A percentile compares a stretch with the other conserved stretches of the same genome.
Conservation (phyloP, 345 rosid genomes). For the Hypericum perforatum region DNA sequence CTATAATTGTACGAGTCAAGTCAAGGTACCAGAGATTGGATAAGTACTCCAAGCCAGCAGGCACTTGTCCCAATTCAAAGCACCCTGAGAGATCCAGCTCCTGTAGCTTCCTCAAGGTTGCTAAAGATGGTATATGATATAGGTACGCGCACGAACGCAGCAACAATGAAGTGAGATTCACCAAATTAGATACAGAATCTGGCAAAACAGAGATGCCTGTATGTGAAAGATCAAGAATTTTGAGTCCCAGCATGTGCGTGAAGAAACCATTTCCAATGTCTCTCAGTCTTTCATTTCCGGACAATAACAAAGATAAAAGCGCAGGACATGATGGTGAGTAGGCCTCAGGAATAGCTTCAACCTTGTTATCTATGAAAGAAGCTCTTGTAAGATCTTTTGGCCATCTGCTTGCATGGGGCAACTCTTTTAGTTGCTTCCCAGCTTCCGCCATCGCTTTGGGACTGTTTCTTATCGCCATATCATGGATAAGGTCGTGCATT, state of each 20-base stretch:
- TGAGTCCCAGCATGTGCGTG: constrained; percentile 5
- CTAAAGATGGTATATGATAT: background rate
- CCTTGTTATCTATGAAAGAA: constrained; percentile 8
- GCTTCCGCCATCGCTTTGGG: constrained; percentile 11
- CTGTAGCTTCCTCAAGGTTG: constrained; percentile 7
- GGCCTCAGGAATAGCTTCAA: background rate
- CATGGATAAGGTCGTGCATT: constrained; percentile 14
- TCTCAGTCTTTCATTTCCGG: background rate
- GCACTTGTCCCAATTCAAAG: background rate
- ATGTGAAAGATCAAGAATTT: constrained; percentile 7
- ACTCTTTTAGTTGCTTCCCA: background rate
- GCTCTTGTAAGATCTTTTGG: constrained; percentile 5
- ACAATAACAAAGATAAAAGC: constrained; percentile 7
- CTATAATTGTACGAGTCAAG: background rate
- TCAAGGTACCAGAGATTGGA: constrained; percentile 10
- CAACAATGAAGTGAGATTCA: constrained; percentile 3
- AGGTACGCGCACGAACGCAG: constrained; percentile 1
- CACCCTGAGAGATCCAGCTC: constrained; percentile 6
- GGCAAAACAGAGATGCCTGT: background rate
- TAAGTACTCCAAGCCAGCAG: constrained; percentile 2
- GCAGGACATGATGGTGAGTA: background rate
- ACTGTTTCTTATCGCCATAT: constrained; percentile 4
- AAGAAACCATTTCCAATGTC: constrained; percentile 7
- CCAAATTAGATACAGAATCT: constrained; percentile 3
- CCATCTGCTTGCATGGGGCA: constrained; percentile 1